Percentiles rank a stretch among this genome's conserved stretches.
Conservation (phyloP, 2,329 filamentous ascomycete species). For the Colletotrichum siamense region DNA sequence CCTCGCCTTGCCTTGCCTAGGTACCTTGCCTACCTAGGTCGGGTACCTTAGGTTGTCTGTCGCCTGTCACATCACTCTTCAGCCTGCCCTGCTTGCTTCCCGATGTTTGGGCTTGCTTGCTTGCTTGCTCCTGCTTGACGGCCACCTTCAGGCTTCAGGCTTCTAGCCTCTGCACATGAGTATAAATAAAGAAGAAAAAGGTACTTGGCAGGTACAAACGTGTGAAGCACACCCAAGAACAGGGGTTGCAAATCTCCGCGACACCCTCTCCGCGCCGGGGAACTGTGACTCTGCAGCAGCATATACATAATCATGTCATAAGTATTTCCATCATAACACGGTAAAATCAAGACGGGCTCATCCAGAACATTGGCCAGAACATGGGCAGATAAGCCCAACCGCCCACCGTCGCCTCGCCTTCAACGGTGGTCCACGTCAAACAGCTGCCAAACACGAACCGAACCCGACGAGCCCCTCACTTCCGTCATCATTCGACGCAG, state of each 20-base stretch:
- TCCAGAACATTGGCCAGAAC: background rate
- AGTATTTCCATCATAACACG: background rate
- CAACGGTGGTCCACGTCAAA: background rate
- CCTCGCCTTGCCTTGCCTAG: background rate
- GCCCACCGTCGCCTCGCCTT: background rate
- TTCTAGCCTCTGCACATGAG: background rate
- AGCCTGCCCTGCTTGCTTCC: background rate
- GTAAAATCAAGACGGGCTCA: background rate
- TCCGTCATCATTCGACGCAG: background rate
- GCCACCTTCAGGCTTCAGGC: background rate
- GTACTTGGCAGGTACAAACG: background rate
- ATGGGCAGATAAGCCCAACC: background rate
- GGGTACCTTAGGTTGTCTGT: background rate
- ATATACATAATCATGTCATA: conserved; percentile 13
- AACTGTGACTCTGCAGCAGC: background rate
- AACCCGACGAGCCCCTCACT: background rate
- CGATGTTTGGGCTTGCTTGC: background rate
- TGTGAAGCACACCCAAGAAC: background rate
- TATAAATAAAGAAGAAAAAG: background rate
- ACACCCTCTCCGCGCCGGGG: conserved; percentile 4
- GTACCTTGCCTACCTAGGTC: background rate
- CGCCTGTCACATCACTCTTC: background rate
- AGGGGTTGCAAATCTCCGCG: conserved; percentile 18
- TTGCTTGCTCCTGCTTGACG: background rate
- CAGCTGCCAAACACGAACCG: background rate